Evolutionary conservation across 2,329 filamentous ascomycete species (phyloP).

Genomic region (Niveomyces coronatus): DNA sequence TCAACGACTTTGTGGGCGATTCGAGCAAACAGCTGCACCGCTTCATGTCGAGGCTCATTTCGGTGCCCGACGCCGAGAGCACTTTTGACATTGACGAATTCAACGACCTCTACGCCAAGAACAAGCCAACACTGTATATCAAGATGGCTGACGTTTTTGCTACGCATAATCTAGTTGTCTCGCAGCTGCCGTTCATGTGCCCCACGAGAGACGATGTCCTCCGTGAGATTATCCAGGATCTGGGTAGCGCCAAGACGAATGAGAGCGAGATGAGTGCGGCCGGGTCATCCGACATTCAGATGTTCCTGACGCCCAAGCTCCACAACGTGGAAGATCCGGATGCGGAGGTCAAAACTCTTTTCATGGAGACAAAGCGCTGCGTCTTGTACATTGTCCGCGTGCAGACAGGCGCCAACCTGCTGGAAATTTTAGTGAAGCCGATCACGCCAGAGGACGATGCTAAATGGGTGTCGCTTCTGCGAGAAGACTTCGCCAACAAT

Average conservation of each 20-base stretch:
- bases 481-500: conserved; percentile 64
- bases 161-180: conserved; percentile 78
- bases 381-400: conserved; percentile 96
- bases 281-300: conserved; percentile 77
- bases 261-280: conserved; percentile 86
- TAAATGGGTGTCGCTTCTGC: conserved; percentile 72
- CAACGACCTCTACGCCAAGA: conserved; percentile 93
- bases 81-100: conserved; percentile 99
- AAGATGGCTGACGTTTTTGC: conserved; percentile 97
- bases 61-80: conserved; percentile 74
- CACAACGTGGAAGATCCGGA: conserved; percentile 89
- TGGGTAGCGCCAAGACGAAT: conserved; percentile 93
- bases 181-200: conserved; percentile 69
- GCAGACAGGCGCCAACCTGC: conserved; percentile 81
- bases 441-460: conserved; percentile 80
- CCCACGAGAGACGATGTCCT: conserved; percentile 76
- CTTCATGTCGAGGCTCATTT: conserved; percentile 68
- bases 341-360: conserved; percentile 80
- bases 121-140: conserved; percentile 96
- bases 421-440: conserved; percentile 89
- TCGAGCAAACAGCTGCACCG: conserved; percentile 70
- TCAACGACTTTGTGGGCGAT: conserved; percentile 84
- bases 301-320: conserved; percentile 82
- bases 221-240: conserved; percentile 82
- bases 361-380: conserved; percentile 97